Percentiles rank a stretch among this genome's conserved stretches.
Evolutionary conservation across 257 asterid species (phyloP).

Genomic region (Solanum sitiens): DNA sequence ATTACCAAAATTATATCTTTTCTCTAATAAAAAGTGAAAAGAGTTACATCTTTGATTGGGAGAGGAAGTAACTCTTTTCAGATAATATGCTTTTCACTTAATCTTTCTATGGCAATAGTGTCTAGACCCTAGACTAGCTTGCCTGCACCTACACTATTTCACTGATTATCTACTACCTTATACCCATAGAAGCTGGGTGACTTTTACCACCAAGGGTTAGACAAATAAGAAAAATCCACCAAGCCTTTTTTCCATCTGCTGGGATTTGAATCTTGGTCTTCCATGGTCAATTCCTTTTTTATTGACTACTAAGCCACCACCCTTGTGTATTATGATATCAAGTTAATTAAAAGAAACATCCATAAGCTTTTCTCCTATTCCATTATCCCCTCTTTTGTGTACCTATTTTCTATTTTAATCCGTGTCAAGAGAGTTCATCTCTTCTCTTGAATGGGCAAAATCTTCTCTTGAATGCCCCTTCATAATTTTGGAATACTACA

Average conservation of each 20-base stretch:
- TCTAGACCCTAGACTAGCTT: background rate
- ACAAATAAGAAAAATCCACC: background rate
- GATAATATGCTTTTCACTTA: background rate
- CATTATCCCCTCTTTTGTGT: background rate
- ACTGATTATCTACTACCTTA: background rate
- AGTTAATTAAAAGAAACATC: background rate
- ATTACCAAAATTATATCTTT: background rate
- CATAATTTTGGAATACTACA: background rate
- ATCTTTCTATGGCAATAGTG: background rate
- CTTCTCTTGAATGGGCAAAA: background rate
- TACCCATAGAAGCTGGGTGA: background rate
- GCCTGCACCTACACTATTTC: background rate
- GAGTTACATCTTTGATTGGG: background rate
- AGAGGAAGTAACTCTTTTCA: background rate
- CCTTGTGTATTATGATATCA: background rate
- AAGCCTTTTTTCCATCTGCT: background rate
- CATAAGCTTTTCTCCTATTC: background rate
- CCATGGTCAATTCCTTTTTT: background rate
- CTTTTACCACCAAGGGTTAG: background rate
- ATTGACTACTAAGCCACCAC: background rate
- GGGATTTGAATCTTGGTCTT: background rate
- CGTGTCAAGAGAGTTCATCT: background rate
- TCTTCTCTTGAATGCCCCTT: background rate
- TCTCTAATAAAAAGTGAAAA: background rate
- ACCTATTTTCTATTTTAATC: background rate